Evolutionary conservation across 441 rosid species (phyloP).

Genomic region (Erodium trifolium): DNA sequence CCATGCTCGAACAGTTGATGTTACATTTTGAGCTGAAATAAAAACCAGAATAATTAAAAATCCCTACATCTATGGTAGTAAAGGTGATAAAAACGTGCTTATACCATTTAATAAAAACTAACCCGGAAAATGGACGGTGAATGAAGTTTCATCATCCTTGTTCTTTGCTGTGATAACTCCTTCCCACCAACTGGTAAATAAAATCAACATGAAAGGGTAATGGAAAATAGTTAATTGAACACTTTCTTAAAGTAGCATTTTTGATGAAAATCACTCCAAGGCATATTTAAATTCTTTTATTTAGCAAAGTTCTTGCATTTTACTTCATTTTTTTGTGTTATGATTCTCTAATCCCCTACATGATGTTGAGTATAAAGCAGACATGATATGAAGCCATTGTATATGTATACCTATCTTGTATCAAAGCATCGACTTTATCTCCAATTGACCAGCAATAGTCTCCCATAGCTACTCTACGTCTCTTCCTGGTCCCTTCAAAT

Average conservation of each 20-base stretch:
- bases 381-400: no score
- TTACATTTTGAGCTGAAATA: conserved; percentile 65
- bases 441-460: conserved; percentile 81
- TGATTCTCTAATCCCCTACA: neutral
- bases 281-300: neutral
- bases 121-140: conserved; percentile 80
- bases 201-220: conserved; percentile 14
- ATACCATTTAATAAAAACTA: neutral
- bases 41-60: conserved; percentile 13
- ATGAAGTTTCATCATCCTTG: conserved; percentile 64
- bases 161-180: conserved; percentile 72
- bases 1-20: conserved; percentile 52
- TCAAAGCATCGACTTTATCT: conserved; percentile 86
- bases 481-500: conserved; percentile 90
- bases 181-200: conserved; percentile 75
- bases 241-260: no score
- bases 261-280: no score
- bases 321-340: neutral
- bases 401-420: conserved; percentile 67
- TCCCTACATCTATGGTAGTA: neutral
- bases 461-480: conserved; percentile 77
- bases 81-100: neutral
- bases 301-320: neutral
- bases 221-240: no score
- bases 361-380: no score